A percentile compares a stretch with the other conserved stretches of the same genome.
Conservation (phyloP, 306 rosid species). For the Pachyrhizus erosus region DNA sequence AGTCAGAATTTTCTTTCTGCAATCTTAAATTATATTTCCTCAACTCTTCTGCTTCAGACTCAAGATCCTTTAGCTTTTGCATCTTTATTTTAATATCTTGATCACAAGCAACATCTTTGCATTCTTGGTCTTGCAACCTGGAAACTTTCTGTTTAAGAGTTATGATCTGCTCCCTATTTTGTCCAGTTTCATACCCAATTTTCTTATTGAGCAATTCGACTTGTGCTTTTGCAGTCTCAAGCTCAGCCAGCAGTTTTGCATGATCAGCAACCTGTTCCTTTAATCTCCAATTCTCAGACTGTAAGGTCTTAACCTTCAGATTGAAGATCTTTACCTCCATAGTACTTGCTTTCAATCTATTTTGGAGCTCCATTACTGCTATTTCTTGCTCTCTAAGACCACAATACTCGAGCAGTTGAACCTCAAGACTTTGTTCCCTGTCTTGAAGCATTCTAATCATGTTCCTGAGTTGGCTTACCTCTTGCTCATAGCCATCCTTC, state of each 20-base stretch:
- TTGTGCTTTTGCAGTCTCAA: conserved; percentile 64
- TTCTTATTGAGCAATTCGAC: conserved; percentile 61
- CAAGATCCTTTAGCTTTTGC: conserved; percentile 61
- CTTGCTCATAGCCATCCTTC: conserved; percentile 64
- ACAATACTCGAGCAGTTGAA: conserved; percentile 77
- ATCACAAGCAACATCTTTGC: conserved; percentile 45
- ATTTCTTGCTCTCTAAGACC: conserved; percentile 88
- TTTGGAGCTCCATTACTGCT: conserved; percentile 77
- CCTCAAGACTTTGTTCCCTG: conserved; percentile 75
- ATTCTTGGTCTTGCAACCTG: conserved; percentile 64
- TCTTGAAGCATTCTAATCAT: conserved; percentile 73
- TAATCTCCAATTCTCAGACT: conserved; percentile 69
- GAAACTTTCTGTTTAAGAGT: conserved; percentile 64
- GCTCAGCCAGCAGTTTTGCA: conserved; percentile 63
- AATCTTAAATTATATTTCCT: conserved; percentile 59
- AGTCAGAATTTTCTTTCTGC: conserved; percentile 67
- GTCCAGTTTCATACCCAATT: conserved; percentile 64
- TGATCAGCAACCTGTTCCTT: conserved; percentile 63
- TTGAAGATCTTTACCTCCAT: conserved; percentile 82
- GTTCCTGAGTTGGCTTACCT: conserved; percentile 64
- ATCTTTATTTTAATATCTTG: conserved; percentile 52
- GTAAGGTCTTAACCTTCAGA: conserved; percentile 76
- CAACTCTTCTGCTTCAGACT: conserved; percentile 62
- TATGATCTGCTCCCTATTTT: conserved; percentile 61
- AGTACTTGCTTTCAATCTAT: conserved; percentile 66